Conservation (phyloP, 257 asterid species). For the Capsicum baccatum region DNA sequence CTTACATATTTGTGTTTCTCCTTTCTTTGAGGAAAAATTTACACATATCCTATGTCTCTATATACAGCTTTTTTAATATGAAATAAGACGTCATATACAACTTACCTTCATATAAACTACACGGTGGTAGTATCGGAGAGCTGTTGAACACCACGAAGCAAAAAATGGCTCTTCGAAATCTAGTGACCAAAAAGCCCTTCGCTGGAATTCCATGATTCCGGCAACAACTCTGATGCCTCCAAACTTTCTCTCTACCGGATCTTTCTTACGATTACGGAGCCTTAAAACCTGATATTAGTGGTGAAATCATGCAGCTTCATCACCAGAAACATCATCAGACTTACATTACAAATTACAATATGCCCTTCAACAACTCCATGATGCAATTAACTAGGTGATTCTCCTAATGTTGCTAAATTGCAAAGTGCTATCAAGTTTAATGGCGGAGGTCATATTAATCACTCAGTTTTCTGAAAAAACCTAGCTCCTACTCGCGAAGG, state of each 20-base stretch:
- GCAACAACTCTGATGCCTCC: conserved; percentile 54
- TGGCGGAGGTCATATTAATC: conserved; percentile 70
- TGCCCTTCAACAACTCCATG: conserved; percentile 81
- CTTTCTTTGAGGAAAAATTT: too few relatives aligned
- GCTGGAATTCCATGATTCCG: conserved; percentile 37
- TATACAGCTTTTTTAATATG: too few relatives aligned
- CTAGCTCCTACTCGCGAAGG: conserved; percentile 38
- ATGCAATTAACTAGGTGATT: conserved; percentile 59
- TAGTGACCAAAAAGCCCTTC: conserved; percentile 45
- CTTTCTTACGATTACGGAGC: conserved; percentile 84
- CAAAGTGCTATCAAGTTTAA: conserved; percentile 90
- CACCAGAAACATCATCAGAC: conserved; percentile 97
- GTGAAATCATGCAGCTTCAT: conserved; percentile 90
- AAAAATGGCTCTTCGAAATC: conserved; percentile 70
- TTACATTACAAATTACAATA: conserved; percentile 83
- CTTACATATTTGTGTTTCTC: too few relatives aligned
- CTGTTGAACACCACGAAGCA: not conserved
- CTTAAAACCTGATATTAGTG: conserved; percentile 81
- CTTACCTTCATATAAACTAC: too few relatives aligned
- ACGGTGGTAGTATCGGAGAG: too few relatives aligned
- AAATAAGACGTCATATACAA: too few relatives aligned
- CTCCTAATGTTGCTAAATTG: conserved; percentile 68
- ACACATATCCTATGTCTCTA: too few relatives aligned
- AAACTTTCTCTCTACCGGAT: conserved; percentile 74
- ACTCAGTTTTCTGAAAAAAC: too few relatives aligned